Conservation (phyloP, 2,329 filamentous ascomycete species). For the Aspergillus aculeatus region DNA sequence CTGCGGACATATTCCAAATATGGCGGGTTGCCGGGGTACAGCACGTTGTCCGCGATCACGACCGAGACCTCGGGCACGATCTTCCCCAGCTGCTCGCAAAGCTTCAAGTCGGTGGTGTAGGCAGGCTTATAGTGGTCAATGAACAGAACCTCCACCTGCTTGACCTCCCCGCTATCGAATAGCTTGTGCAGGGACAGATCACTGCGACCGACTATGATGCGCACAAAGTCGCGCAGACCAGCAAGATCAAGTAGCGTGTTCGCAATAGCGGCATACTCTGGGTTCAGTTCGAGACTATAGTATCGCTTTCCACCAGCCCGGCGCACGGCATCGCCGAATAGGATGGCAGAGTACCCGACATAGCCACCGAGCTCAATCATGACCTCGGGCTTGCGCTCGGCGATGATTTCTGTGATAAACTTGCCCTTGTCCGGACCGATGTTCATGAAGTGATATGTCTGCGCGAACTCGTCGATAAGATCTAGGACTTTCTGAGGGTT, state of each 20-base stretch:
- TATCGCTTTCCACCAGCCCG: constrained; percentile 64
- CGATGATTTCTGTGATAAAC: constrained; percentile 68
- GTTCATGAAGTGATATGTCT: constrained; percentile 74
- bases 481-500: constrained; percentile 64
- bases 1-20: constrained; percentile 65
- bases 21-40: constrained; percentile 45
- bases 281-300: constrained; percentile 70
- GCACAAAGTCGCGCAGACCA: constrained; percentile 68
- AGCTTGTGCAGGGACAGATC: constrained; percentile 64
- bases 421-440: constrained; percentile 72
- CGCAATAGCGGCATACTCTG: constrained; percentile 71
- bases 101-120: constrained; percentile 71
- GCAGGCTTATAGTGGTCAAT: constrained; percentile 78
- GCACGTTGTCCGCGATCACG: constrained; percentile 47
- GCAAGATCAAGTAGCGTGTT: constrained; percentile 69
- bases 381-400: constrained; percentile 61
- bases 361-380: constrained; percentile 83
- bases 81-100: constrained; percentile 69
- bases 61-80: constrained; percentile 55
- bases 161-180: constrained; percentile 52
- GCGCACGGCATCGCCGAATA: constrained; percentile 68
- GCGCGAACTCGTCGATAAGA: constrained; percentile 68
- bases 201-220: constrained; percentile 68
- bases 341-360: constrained; percentile 75
- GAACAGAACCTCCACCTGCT: constrained; percentile 69